A percentile compares a stretch with the other conserved stretches of the same genome.
Evolutionary conservation across 306 rosid species (phyloP).

Genomic region (Quercus mongolica): DNA sequence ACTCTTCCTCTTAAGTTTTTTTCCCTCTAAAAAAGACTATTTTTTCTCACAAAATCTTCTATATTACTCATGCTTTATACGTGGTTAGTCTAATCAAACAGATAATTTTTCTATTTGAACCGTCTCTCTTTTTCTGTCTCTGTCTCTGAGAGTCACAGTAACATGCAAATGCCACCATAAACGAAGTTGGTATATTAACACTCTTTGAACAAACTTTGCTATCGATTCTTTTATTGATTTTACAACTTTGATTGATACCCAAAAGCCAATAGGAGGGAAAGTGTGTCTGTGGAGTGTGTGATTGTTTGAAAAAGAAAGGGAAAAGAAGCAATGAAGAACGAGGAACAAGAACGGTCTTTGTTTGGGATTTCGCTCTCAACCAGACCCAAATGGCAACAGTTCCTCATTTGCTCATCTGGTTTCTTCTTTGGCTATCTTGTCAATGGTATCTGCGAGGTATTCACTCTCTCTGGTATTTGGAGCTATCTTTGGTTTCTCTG

Average conservation of each 20-base stretch:
- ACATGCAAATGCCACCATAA: conserved; percentile 45
- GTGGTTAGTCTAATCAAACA: conserved; percentile 20
- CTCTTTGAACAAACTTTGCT: conserved; percentile 1
- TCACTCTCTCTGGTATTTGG: conserved; percentile 1
- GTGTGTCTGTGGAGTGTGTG: background rate
- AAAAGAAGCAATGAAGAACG: conserved; percentile 55
- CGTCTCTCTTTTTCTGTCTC: background rate
- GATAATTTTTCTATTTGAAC: background rate
- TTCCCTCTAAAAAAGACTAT: conserved; percentile 11
- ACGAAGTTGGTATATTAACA: background rate
- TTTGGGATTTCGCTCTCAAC: conserved; percentile 92
- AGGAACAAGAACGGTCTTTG: conserved; percentile 69
- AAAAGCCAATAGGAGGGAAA: background rate
- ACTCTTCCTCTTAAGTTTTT: conserved; percentile 4
- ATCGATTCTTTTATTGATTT: conserved; percentile 13
- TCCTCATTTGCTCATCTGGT: conserved; percentile 88
- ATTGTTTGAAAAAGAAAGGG: background rate
- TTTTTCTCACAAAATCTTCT: conserved; percentile 11
- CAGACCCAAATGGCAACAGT: conserved; percentile 83
- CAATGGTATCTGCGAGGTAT: conserved; percentile 93
- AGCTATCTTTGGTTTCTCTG: conserved; percentile 20
- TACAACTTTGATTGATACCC: conserved; percentile 13
- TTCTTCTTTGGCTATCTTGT: conserved; percentile 96
- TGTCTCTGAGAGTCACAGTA: conserved; percentile 19
- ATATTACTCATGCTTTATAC: background rate